Conservation (phyloP, 129 eudicot species). For the Dittrichia graveolens region DNA sequence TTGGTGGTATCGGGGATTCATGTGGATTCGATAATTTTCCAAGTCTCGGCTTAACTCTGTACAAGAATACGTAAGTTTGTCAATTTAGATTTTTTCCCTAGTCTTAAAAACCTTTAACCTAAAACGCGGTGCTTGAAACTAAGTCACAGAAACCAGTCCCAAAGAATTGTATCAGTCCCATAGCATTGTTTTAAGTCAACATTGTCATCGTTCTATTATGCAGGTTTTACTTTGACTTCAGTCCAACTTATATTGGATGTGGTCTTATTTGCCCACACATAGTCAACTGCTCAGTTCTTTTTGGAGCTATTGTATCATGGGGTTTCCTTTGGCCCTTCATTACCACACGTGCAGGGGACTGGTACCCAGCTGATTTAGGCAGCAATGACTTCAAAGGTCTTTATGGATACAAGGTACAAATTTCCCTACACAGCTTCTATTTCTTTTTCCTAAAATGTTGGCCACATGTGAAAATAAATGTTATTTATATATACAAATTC, state of each 20-base stretch:
- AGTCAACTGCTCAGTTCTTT: slow-evolving; percentile 83
- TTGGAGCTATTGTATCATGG: slow-evolving; percentile 96
- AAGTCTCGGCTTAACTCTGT: slow-evolving; percentile 27
- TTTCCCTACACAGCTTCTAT: neutral
- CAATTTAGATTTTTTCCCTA: neutral
- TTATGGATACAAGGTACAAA: slow-evolving; percentile 84
- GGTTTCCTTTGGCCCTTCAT: slow-evolving; percentile 93
- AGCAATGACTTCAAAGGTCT: slow-evolving; percentile 91
- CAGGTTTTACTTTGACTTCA: slow-evolving; percentile 97
- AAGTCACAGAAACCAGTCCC: too few relatives aligned
- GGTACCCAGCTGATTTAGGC: slow-evolving; percentile 89
- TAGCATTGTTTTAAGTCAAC: too few relatives aligned
- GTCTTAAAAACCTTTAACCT: neutral
- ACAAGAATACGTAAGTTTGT: slow-evolving; percentile 16
- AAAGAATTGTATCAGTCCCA: too few relatives aligned
- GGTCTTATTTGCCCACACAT: slow-evolving; percentile 96
- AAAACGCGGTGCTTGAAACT: neutral
- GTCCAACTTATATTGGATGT: slow-evolving; percentile 94
- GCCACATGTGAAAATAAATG: neutral
- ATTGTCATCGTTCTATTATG: slow-evolving; percentile 17
- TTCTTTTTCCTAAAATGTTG: neutral
- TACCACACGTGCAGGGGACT: slow-evolving; percentile 66
- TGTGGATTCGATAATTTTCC: slow-evolving; percentile 31
- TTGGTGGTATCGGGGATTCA: slow-evolving; percentile 26
- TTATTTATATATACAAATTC: neutral